These are phyloP conservation scores for Acer campestre DNA, from an alignment of 345 rosid species.

Conservation along the genomic window DNA sequence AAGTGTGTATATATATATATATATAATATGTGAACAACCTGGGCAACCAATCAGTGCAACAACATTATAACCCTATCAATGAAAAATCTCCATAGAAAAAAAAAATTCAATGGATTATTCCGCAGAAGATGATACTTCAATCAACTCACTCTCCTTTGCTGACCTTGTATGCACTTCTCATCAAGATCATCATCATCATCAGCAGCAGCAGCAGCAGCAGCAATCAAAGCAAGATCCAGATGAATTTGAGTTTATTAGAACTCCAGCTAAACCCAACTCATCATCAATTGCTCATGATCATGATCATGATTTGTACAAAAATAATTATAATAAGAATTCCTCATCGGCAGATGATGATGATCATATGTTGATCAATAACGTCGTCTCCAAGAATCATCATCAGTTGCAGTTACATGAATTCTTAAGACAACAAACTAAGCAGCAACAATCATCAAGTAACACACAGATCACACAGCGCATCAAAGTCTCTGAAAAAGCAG, in stretches of 20 bases:
- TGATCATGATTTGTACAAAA: neutral
- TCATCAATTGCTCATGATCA: conserved; percentile 8
- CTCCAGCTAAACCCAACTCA: neutral
- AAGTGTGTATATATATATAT: neutral
- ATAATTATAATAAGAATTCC: neutral
- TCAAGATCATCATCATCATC: conserved; percentile 47
- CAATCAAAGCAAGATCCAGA: conserved; percentile 26
- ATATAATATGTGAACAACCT: conserved; percentile 9
- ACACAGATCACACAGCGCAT: neutral
- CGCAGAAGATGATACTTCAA: conserved; percentile 31
- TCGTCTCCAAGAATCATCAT: conserved; percentile 15
- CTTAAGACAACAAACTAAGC: conserved; percentile 9
- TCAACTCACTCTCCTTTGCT: conserved; percentile 44
- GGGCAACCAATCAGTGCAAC: neutral
- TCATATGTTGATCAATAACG: neutral
- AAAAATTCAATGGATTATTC: conserved; percentile 31
- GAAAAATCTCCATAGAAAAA: conserved; percentile 32
- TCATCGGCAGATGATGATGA: neutral
- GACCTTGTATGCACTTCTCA: conserved; percentile 28
- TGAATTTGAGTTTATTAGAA: conserved; percentile 25
- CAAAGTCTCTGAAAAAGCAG: conserved; percentile 13
- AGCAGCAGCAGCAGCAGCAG: conserved; percentile 34
- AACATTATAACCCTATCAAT: conserved; percentile 12
- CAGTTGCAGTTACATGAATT: conserved; percentile 26
- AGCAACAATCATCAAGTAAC: conserved; percentile 14